Evolutionary conservation across 352 stramenopile genomes (phyloP).

Genomic region (Phytophthora chlamydospora): DNA sequence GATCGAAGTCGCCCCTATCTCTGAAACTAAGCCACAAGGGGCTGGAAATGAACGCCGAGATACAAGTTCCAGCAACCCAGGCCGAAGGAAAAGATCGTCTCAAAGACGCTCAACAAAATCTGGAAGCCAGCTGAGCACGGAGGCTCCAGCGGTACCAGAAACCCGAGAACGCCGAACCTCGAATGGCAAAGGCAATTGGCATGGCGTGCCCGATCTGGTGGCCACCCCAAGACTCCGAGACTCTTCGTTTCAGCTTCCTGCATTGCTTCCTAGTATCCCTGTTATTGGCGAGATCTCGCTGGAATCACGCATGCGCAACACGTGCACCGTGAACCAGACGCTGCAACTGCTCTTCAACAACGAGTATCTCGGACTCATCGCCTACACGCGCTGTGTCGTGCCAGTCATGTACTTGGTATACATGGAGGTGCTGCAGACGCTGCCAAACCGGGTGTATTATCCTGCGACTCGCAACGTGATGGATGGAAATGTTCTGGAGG

Average conservation of each 20-base stretch:
- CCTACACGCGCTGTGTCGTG: conserved; percentile 31
- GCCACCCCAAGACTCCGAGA: too few species aligned
- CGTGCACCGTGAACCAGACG: conserved; percentile 18
- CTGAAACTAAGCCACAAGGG: too few species aligned
- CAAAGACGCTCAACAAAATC: too few species aligned
- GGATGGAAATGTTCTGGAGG: not conserved
- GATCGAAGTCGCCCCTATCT: too few species aligned
- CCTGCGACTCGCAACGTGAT: conserved; percentile 1
- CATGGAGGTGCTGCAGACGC: conserved; percentile 8
- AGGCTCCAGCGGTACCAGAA: not conserved
- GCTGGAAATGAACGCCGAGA: too few species aligned
- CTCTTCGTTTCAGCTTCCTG: not conserved
- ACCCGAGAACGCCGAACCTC: not conserved
- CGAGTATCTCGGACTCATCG: conserved; percentile 31
- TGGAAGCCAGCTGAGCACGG: too few species aligned
- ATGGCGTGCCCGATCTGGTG: too few species aligned
- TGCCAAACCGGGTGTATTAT: conserved; percentile 25
- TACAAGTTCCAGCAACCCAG: too few species aligned
- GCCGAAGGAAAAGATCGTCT: too few species aligned
- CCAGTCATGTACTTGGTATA: conserved; percentile 33
- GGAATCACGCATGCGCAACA: conserved; percentile 16
- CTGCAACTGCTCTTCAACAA: conserved; percentile 35
- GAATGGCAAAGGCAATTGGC: not conserved
- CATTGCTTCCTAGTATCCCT: not conserved
- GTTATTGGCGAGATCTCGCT: not conserved